phyloP scores from a whole-genome alignment of 2,329 filamentous ascomycete species.

The Dryadomyces quercus-mongolicae region DNA sequence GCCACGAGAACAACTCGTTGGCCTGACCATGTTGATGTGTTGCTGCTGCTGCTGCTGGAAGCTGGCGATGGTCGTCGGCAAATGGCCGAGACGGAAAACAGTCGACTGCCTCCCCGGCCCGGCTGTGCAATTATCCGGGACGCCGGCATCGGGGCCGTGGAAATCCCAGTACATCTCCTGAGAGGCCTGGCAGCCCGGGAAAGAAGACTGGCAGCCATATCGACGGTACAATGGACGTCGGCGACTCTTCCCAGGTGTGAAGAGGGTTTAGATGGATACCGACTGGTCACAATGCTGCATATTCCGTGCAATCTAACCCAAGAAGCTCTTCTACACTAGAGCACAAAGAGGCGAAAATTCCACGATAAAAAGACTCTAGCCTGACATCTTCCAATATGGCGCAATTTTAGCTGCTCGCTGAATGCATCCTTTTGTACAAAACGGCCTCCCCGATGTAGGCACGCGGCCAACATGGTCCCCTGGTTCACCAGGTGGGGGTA shows the following conservation, averaged over 20 bases:
- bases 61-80: neutral
- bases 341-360: too few relatives aligned
- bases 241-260: neutral
- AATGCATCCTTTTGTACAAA: too few relatives aligned
- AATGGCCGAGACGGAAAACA: neutral
- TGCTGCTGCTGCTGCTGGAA: neutral
- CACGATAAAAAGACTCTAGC: neutral
- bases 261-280: neutral
- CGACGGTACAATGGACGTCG: neutral
- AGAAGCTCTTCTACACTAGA: neutral
- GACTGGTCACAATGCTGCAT: too few relatives aligned
- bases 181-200: neutral
- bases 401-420: neutral
- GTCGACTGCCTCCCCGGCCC: neutral
- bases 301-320: too few relatives aligned
- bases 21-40: slow-evolving; percentile 15
- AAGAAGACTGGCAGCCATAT: neutral
- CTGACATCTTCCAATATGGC: neutral
- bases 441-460: too few relatives aligned
- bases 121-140: neutral
- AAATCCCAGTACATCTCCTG: neutral
- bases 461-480: too few relatives aligned
- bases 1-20: slow-evolving; percentile 25
- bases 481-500: too few relatives aligned
- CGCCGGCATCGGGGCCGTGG: neutral